Conservation (phyloP, 2,329 filamentous ascomycete species). For the Sporothrix inflata region DNA sequence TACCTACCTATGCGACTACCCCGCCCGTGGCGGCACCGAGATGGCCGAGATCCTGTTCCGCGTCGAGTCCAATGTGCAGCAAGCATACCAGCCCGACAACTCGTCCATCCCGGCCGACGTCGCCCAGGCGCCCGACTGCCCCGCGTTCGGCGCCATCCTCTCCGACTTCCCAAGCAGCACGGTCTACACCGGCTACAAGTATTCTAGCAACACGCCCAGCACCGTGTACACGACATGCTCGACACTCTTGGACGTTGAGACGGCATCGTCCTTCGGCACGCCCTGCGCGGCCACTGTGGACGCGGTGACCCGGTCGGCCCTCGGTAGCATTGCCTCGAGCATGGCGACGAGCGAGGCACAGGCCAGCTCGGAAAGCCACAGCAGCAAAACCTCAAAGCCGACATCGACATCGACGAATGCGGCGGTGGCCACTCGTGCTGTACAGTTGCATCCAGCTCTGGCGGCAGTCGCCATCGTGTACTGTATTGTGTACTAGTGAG, state of each 20-base stretch:
- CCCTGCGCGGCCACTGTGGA: slow-evolving; percentile 23
- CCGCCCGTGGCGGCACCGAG: not conserved
- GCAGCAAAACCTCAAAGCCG: not conserved
- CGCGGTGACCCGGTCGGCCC: slow-evolving; percentile 11
- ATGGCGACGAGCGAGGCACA: not conserved
- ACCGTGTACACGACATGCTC: slow-evolving; percentile 1
- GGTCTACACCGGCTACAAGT: not conserved
- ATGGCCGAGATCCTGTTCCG: slow-evolving; percentile 15
- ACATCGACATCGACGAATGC: not conserved
- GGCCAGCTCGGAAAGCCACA: not conserved
- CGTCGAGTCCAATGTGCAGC: slow-evolving; percentile 2
- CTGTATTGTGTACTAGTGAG: slow-evolving; percentile 17
- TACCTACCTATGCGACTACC: not conserved
- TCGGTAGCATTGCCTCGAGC: slow-evolving; percentile 23
- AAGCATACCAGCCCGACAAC: not conserved
- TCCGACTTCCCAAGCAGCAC: not conserved
- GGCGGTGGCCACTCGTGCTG: slow-evolving; percentile 1
- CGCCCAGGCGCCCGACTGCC: slow-evolving; percentile 25
- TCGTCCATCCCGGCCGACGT: slow-evolving; percentile 13
- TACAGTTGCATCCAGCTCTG: slow-evolving; percentile 1
- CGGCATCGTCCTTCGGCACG: not conserved
- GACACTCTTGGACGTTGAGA: not conserved
- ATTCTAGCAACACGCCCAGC: not conserved
- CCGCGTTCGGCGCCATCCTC: slow-evolving; percentile 19
- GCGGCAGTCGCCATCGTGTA: slow-evolving; percentile 26